Evolutionary conservation across 2,329 filamentous ascomycete genomes (phyloP), one percentile per base, ranked within the genome.

Genomic region (Thelonectria olida): DNA sequence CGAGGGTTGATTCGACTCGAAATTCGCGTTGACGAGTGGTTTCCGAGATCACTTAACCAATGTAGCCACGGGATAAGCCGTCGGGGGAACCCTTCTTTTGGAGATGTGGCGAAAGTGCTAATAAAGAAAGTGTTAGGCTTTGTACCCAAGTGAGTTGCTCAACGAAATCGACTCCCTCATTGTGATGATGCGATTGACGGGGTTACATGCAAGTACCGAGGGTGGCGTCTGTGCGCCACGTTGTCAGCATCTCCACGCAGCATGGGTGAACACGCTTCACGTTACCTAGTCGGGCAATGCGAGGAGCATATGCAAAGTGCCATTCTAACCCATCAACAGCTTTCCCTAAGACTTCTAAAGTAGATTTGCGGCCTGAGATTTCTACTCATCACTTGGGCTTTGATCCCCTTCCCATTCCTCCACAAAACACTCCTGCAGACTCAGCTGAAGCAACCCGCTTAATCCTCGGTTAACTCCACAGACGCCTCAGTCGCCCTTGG

Each of bases 391-490:
- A n/a, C n/a, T n/a, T n/a, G n/a, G n/a, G n/a, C n/a, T n/a, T n/a
- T n/a, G n/a, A n/a, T n/a, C n/a, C n/a, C n/a, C n/a, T n/a, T n/a
- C n/a, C n/a, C n/a, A n/a, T n/a, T n/a, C n/a, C n/a, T n/a, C n/a
- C n/a, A n/a, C n/a, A n/a, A n/a, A n/a, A n/a, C n/a, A n/a, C n/a
- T n/a, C n/a, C n/a, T n/a, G n/a, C n/a, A n/a, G n/a, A n/a, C n/a
- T n/a, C n/a, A n/a, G n/a, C 12, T 5, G 31, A 34, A 15, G 4
- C 31, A 34, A 34, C 31, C 23, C 69, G 69, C 66, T 68, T 72
- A 71, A 70, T 67, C 53, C 1, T 63, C 69, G 69, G 69, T 48
- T 71, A 71, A 71, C 50, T 48, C 23, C 15, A 10, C 15, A 4
- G 31, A 34, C 49, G 53, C 41, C 53, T 38, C 53, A 47, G 44